These are phyloP conservation scores for Erodium maritimum DNA, from an alignment of 345 rosid genomes.

Conservation along the genomic window DNA sequence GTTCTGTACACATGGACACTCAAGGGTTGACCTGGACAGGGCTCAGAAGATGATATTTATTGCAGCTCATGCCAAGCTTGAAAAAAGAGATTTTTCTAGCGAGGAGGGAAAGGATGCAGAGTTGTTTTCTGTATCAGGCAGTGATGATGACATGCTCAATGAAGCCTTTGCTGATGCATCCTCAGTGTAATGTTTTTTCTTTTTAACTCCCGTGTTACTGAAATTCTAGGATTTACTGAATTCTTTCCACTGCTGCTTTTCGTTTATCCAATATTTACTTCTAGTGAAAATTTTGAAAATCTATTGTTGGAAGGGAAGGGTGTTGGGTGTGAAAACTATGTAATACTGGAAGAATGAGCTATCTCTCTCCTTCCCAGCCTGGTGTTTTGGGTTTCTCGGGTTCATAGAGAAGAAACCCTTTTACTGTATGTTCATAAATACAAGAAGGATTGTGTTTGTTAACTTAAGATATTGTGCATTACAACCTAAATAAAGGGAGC, in stretches of 20 bases:
- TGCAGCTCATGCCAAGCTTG: slow-evolving; percentile 84
- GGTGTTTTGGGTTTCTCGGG: slow-evolving; percentile 5
- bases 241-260: slow-evolving; percentile 33
- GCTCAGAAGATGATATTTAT: slow-evolving; percentile 82
- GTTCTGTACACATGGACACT: slow-evolving; percentile 56
- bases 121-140: slow-evolving; percentile 62
- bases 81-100: slow-evolving; percentile 63
- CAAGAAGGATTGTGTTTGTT: slow-evolving; percentile 1
- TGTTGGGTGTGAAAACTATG: slow-evolving; percentile 12
- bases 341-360: slow-evolving; percentile 18
- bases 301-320: slow-evolving; percentile 11
- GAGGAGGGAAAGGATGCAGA: slow-evolving; percentile 91
- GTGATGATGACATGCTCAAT: slow-evolving; percentile 83
- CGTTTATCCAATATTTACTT: slow-evolving; percentile 15
- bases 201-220: slow-evolving; percentile 22
- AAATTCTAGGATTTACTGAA: slow-evolving; percentile 49
- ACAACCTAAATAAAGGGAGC: neutral
- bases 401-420: slow-evolving; percentile 8
- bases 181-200: slow-evolving; percentile 48
- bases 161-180: slow-evolving; percentile 86
- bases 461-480: slow-evolving; percentile 4
- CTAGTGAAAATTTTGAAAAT: slow-evolving; percentile 17
- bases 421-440: slow-evolving; percentile 9
- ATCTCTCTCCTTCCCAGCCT: no score
- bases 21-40: slow-evolving; percentile 56